phyloP scores from a whole-genome alignment of 805 yeast species.

The Ogataea minuta region DNA sequence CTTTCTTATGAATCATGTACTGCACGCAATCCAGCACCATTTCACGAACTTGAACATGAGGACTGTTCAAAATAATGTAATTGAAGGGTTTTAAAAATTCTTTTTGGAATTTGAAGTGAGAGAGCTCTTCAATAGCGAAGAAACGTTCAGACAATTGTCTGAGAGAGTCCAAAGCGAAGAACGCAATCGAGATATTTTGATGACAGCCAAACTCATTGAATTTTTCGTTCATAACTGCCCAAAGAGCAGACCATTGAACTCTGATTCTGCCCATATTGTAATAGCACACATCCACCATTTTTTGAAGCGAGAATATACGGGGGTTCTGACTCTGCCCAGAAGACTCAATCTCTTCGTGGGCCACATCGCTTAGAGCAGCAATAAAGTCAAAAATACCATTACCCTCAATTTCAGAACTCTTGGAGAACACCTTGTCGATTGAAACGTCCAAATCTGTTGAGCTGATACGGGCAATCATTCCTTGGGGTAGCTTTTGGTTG shows the following conservation, averaged over 20 bases:
- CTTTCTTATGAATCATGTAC: constrained; percentile 78
- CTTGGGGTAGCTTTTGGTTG: constrained; percentile 62
- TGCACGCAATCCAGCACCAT: constrained; percentile 88
- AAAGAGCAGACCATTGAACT: constrained; percentile 92
- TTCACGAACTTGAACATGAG: constrained; percentile 69
- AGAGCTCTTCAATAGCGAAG: constrained; percentile 86
- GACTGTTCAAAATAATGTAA: constrained; percentile 67
- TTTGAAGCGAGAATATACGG: constrained; percentile 87
- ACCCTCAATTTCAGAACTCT: constrained; percentile 75
- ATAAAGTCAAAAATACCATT: constrained; percentile 86
- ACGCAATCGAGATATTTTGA: constrained; percentile 69
- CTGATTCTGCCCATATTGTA: constrained; percentile 96
- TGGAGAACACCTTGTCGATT: constrained; percentile 84
- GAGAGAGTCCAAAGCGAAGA: constrained; percentile 90
- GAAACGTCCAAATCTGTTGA: constrained; percentile 73
- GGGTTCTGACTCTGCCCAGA: constrained; percentile 82
- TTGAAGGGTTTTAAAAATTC: constrained; percentile 92
- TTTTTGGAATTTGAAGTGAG: constrained; percentile 93
- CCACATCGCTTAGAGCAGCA: constrained; percentile 79
- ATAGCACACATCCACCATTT: constrained; percentile 95
- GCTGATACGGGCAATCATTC: constrained; percentile 54
- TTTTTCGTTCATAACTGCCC: constrained; percentile 91
- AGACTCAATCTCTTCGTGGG: constrained; percentile 86
- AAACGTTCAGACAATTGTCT: constrained; percentile 92
- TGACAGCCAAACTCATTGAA: constrained; percentile 85